Evolutionary conservation across 768 basidiomycete species (phyloP), one percentile per base, ranked within the genome.

Genomic region (Dioszegia aurantiaca): DNA sequence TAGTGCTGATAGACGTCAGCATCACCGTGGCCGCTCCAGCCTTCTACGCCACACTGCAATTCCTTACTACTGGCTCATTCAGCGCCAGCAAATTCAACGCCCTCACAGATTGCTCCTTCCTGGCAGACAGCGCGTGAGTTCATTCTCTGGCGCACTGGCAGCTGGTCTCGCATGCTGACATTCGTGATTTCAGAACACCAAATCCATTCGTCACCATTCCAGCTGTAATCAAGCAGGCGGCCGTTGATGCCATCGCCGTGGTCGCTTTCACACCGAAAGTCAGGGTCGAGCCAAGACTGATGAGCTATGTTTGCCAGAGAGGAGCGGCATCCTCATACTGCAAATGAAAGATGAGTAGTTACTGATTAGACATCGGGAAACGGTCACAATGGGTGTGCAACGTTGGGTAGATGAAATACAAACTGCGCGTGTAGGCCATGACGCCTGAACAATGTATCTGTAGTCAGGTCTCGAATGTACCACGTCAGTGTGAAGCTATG

Each of bases 11-110:
- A n/a, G n/a, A n/a, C n/a, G n/a, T n/a, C 14, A 54, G 52, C 19
- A 68, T 74, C 46, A 61, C 71, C 21, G 56, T 67, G 44, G 59
- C 67, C 4, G 57, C 68, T 0, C 67, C 64, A 16, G 61, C 70
- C 0, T 75, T 69, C 63, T 60, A 55, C 49, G 56, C 72, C 44
- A 64, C 65, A 1, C 49, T 61, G 53, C 58, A 72, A 42, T 58
- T 70, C 0, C 56, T 73, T 27, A 65, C 58, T n/a, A 49, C 65
- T 47, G 60, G 64, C 26, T 63, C 45, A 3, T 33, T 49, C 9
- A 45, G 46, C 17, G 27, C 47, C 9, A 27, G 47, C 1, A 48
- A 47, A 1, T 68, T 75, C 63, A 39, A 54, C 19, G 30, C 39
- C 1, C 45, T 56, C 4, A 19, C 24, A 28, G 31, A 54, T 47